Evolutionary conservation across 306 rosid genomes (phyloP).

Genomic region (Morella rubra): DNA sequence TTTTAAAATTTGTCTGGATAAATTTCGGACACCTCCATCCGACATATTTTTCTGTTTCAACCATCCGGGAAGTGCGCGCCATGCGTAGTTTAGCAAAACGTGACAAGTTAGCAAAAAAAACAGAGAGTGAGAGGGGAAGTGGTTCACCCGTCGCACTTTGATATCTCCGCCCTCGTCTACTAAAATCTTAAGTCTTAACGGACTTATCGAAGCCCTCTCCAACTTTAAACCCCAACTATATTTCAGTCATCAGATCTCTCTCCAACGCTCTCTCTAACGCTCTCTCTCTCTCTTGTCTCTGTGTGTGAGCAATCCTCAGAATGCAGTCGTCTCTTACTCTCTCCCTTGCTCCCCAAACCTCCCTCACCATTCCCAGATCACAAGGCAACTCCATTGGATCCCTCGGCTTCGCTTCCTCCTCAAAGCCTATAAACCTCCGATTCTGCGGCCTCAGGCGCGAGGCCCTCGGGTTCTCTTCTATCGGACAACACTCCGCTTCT

Average conservation of each 20-base stretch:
- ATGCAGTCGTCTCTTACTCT: slow-evolving; percentile 88
- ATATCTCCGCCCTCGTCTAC: slow-evolving; percentile 54
- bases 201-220: slow-evolving; percentile 49
- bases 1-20: too few species aligned
- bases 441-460: slow-evolving; percentile 83
- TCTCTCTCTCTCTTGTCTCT: slow-evolving; percentile 13
- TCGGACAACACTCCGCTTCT: slow-evolving; percentile 25
- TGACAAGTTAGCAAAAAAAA: not conserved
- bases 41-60: too few species aligned
- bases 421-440: slow-evolving; percentile 57
- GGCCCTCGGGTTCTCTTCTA: slow-evolving; percentile 56
- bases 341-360: slow-evolving; percentile 50
- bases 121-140: slow-evolving; percentile 16
- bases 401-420: slow-evolving; percentile 14
- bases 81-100: slow-evolving; percentile 6
- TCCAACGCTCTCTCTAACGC: not conserved
- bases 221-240: not conserved
- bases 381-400: slow-evolving; percentile 12
- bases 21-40: not conserved
- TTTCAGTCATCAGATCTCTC: slow-evolving; percentile 18
- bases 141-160: slow-evolving; percentile 68
- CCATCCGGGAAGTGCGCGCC: not conserved
- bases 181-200: slow-evolving; percentile 43
- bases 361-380: slow-evolving; percentile 52
- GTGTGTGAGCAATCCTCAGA: slow-evolving; percentile 19